Evolutionary conservation across 192 early-diverging fungal genomes (phyloP).

Genomic region (Gigaspora rosea): DNA sequence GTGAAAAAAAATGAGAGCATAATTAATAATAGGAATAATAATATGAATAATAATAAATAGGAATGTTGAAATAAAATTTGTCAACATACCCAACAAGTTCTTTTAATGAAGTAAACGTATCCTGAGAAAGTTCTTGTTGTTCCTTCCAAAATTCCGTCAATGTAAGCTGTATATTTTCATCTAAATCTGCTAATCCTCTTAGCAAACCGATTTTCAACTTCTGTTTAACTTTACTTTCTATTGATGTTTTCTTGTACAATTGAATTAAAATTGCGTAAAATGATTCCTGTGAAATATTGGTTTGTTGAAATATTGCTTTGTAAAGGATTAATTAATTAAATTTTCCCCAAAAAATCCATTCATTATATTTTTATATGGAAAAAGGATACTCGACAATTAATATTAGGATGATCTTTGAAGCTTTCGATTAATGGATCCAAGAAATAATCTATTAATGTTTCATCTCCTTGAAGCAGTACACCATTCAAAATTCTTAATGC

Average conservation of each 20-base stretch:
- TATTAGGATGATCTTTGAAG: slow-evolving; percentile 55
- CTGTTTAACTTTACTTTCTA: slow-evolving; percentile 15
- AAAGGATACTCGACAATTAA: slow-evolving; percentile 53
- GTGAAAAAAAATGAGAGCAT: too few species aligned
- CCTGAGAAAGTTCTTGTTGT: slow-evolving; percentile 36
- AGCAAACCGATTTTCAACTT: slow-evolving; percentile 42
- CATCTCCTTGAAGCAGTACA: neutral
- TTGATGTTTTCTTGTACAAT: slow-evolving; percentile 32
- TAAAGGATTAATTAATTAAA: neutral
- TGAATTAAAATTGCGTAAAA: slow-evolving; percentile 52
- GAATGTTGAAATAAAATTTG: neutral
- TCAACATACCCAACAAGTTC: slow-evolving; percentile 45
- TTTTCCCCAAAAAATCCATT: neutral
- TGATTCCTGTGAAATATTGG: slow-evolving; percentile 36
- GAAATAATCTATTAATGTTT: slow-evolving; percentile 38
- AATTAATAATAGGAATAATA: neutral
- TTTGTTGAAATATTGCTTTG: neutral
- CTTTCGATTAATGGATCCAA: slow-evolving; percentile 46
- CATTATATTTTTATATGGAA: neutral
- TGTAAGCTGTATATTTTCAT: slow-evolving; percentile 40
- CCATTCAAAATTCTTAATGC: slow-evolving; percentile 8
- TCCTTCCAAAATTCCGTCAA: slow-evolving; percentile 47
- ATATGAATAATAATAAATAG: neutral
- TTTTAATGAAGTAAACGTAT: slow-evolving; percentile 40
- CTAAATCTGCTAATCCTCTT: slow-evolving; percentile 48